These are phyloP conservation scores for Trichoderma gracile DNA, from an alignment of 2,329 filamentous ascomycete genomes.

Conservation along the genomic window DNA sequence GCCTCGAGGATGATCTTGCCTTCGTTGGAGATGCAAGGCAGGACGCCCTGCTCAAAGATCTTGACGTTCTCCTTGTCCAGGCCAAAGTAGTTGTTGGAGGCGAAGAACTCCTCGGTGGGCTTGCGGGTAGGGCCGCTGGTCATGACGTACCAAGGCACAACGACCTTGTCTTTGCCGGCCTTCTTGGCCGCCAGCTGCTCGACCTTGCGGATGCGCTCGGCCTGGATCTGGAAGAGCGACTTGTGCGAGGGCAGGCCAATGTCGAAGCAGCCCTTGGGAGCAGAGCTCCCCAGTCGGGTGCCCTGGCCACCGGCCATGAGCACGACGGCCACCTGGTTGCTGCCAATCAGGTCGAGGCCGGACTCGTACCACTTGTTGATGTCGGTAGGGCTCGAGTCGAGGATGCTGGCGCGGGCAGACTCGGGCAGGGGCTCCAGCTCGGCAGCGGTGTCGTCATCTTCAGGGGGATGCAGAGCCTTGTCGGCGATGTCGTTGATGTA, in stretches of 20 bases:
- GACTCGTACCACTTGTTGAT: slow-evolving; percentile 82
- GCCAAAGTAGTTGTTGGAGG: slow-evolving; percentile 88
- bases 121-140: slow-evolving; percentile 91
- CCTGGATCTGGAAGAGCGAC: slow-evolving; percentile 96
- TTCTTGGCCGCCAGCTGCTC: slow-evolving; percentile 77
- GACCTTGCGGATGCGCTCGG: slow-evolving; percentile 85
- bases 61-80: slow-evolving; percentile 80
- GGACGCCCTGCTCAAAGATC: slow-evolving; percentile 94
- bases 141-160: slow-evolving; percentile 99
- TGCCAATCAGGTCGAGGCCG: slow-evolving; percentile 75
- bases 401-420: slow-evolving; percentile 81
- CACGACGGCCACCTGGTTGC: slow-evolving; percentile 80
- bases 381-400: slow-evolving; percentile 80
- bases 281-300: slow-evolving; percentile 89
- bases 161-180: slow-evolving; percentile 55
- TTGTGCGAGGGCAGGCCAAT: slow-evolving; percentile 92
- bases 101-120: slow-evolving; percentile 92
- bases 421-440: slow-evolving; percentile 84
- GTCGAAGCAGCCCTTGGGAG: slow-evolving; percentile 95
- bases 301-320: slow-evolving; percentile 98
- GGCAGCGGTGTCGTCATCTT: slow-evolving; percentile 56
- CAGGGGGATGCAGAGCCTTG: slow-evolving; percentile 75
- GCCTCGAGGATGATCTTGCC: slow-evolving; percentile 93
- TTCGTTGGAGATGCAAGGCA: slow-evolving; percentile 96
- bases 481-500: slow-evolving; percentile 87